A percentile compares a stretch with the other conserved stretches of the same genome.
Evolutionary conservation across 257 asterid species (phyloP).

Genomic region (Forsythia viridissima): DNA sequence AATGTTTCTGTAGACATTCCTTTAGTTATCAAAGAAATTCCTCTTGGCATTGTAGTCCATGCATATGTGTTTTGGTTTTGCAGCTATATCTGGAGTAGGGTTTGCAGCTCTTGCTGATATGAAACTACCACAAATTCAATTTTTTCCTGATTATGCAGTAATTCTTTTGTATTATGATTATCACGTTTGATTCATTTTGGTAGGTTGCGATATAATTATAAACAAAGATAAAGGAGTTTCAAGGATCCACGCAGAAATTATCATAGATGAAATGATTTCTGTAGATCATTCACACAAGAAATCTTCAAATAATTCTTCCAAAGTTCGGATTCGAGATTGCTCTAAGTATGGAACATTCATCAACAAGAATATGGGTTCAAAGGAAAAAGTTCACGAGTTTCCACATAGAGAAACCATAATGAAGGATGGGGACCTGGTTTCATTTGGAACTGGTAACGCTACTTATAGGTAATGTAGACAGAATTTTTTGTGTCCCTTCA

Average conservation of each 20-base stretch:
- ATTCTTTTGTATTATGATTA: no score
- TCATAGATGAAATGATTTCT: conserved; percentile 78
- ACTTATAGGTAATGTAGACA: conserved; percentile 60
- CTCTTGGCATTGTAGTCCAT: not conserved
- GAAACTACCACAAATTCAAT: not conserved
- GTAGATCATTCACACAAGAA: conserved; percentile 46
- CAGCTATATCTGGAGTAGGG: not conserved
- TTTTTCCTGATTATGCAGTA: not conserved
- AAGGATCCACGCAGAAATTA: conserved; percentile 91
- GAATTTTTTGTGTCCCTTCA: conserved; percentile 14
- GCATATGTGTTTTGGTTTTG: not conserved
- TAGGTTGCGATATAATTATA: conserved; percentile 85
- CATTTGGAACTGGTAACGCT: conserved; percentile 94
- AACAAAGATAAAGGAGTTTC: conserved; percentile 94
- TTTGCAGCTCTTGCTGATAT: not conserved
- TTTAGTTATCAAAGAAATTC: not conserved
- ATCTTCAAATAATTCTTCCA: conserved; percentile 41
- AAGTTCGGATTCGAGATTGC: conserved; percentile 79
- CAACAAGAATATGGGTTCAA: conserved; percentile 39
- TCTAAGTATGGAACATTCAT: conserved; percentile 93
- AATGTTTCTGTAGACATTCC: not conserved
- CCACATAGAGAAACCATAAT: conserved; percentile 67
- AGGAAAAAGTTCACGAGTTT: conserved; percentile 77
- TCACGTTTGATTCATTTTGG: conserved; percentile 22
- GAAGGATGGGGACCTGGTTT: conserved; percentile 74